Conservation (phyloP, 176 grass and related monocot species). For the Tillandsia leiboldiana region DNA sequence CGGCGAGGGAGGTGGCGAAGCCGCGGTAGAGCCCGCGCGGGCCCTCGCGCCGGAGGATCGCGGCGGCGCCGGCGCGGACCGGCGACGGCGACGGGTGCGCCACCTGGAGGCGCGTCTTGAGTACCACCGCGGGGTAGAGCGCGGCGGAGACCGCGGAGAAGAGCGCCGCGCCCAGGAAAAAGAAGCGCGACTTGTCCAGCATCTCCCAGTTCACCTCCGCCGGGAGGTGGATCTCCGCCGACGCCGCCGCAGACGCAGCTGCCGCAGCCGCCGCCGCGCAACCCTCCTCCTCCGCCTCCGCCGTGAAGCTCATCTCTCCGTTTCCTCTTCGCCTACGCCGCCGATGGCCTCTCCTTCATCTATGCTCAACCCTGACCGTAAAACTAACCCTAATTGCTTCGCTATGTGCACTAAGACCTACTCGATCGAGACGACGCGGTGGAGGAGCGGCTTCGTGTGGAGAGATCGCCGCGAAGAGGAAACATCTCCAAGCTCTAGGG, state of each 20-base stretch:
- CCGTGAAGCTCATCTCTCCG: conserved; percentile 59
- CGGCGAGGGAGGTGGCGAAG: conserved; percentile 78
- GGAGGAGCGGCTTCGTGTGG: too few relatives aligned
- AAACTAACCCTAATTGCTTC: conserved; percentile 1
- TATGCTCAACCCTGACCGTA: not conserved
- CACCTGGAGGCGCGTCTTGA: conserved; percentile 90
- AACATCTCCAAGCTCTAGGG: conserved; percentile 1
- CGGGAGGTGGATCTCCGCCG: conserved; percentile 32
- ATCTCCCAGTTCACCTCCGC: conserved; percentile 99
- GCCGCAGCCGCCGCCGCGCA: conserved; percentile 21
- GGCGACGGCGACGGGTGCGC: conserved; percentile 43
- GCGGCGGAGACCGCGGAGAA: conserved; percentile 89
- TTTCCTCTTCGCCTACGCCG: conserved; percentile 1
- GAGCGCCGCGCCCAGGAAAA: conserved; percentile 71
- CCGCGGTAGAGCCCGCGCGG: conserved; percentile 77
- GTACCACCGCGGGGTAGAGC: conserved; percentile 84
- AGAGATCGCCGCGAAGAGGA: too few relatives aligned
- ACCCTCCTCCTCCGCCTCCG: conserved; percentile 43
- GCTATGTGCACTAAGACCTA: not conserved
- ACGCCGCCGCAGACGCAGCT: conserved; percentile 15
- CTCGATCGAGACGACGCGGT: too few relatives aligned
- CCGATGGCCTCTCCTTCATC: not conserved
- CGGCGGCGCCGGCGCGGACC: conserved; percentile 17
- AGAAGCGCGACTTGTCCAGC: conserved; percentile 97
- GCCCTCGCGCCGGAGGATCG: conserved; percentile 75